Conservation (phyloP, 192 early-diverging fungal species). For the Backusella circina region DNA sequence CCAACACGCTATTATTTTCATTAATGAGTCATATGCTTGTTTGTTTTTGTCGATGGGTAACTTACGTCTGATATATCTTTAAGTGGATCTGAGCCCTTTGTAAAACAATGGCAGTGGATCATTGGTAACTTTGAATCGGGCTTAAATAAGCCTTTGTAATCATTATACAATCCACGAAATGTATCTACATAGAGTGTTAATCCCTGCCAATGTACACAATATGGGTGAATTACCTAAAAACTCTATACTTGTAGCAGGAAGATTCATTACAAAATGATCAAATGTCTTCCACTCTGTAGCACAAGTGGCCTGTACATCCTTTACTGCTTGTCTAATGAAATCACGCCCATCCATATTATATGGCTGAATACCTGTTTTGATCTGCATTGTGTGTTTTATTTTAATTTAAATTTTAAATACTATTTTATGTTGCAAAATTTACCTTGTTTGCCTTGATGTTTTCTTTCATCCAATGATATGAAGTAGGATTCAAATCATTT, state of each 20-base stretch:
- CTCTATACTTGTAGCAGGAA: constrained; percentile 93
- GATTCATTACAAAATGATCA: constrained; percentile 98
- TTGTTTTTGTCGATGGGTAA: neutral
- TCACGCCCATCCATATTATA: constrained; percentile 91
- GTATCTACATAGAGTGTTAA: constrained; percentile 56
- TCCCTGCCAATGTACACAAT: neutral
- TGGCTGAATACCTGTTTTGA: constrained; percentile 21
- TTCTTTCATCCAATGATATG: constrained; percentile 71
- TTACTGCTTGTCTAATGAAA: constrained; percentile 79
- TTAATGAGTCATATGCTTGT: neutral
- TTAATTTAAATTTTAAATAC: too few relatives aligned
- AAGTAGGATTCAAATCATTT: constrained; percentile 95
- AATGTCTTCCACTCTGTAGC: constrained; percentile 59
- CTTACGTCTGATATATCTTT: constrained; percentile 21
- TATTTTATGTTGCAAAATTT: neutral
- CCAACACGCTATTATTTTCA: constrained; percentile 42
- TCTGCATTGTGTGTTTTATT: neutral
- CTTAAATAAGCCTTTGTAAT: constrained; percentile 1
- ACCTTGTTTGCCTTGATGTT: constrained; percentile 88
- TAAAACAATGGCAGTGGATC: constrained; percentile 96
- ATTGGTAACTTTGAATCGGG: constrained; percentile 59
- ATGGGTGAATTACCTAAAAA: constrained; percentile 67
- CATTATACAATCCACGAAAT: constrained; percentile 63
- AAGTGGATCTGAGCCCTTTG: constrained; percentile 68
- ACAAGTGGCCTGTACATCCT: constrained; percentile 50